phyloP scores from a whole-genome alignment of 2,329 filamentous ascomycete genomes.

The Venturia asperata region DNA sequence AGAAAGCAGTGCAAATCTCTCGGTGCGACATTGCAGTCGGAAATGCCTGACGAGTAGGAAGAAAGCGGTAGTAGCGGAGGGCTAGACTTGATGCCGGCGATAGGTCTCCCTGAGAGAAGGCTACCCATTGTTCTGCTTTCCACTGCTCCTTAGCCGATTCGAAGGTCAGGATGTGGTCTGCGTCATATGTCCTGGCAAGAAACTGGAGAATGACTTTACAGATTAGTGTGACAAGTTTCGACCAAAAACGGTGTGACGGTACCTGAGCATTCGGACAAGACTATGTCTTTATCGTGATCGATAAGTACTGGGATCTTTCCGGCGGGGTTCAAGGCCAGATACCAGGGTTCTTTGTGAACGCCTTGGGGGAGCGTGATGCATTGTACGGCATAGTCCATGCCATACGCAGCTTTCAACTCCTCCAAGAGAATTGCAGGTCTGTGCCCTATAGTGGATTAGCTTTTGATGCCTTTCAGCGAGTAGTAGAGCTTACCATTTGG shows the following conservation, averaged over 20 bases:
- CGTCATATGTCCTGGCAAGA: slow-evolving; percentile 40
- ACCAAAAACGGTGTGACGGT: slow-evolving; percentile 27
- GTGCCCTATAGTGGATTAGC: slow-evolving; percentile 28
- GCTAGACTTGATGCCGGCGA: slow-evolving; percentile 39
- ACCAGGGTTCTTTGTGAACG: slow-evolving; percentile 62
- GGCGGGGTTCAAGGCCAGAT: slow-evolving; percentile 55
- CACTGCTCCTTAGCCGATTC: slow-evolving; percentile 40
- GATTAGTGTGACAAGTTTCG: slow-evolving; percentile 15
- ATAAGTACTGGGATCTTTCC: slow-evolving; percentile 59
- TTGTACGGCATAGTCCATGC: slow-evolving; percentile 53
- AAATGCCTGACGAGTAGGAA: slow-evolving; percentile 3
- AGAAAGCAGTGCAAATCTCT: slow-evolving; percentile 46
- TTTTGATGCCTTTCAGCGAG: neutral
- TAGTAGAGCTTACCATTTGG: slow-evolving; percentile 1
- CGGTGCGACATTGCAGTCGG: slow-evolving; percentile 41
- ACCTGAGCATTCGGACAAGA: slow-evolving; percentile 48
- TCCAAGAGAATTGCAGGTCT: slow-evolving; percentile 57
- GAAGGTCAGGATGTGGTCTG: slow-evolving; percentile 41
- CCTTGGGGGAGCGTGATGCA: slow-evolving; percentile 46
- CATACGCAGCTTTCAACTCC: slow-evolving; percentile 58
- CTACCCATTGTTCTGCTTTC: slow-evolving; percentile 54
- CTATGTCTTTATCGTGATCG: slow-evolving; percentile 47
- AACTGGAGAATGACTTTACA: slow-evolving; percentile 37
- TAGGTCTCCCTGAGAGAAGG: slow-evolving; percentile 48
- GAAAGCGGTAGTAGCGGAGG: slow-evolving; percentile 29